Percentiles rank a stretch among this genome's conserved stretches.
phyloP scores from a whole-genome alignment of 2,329 filamentous ascomycete species.

The Penicillium sp. region DNA sequence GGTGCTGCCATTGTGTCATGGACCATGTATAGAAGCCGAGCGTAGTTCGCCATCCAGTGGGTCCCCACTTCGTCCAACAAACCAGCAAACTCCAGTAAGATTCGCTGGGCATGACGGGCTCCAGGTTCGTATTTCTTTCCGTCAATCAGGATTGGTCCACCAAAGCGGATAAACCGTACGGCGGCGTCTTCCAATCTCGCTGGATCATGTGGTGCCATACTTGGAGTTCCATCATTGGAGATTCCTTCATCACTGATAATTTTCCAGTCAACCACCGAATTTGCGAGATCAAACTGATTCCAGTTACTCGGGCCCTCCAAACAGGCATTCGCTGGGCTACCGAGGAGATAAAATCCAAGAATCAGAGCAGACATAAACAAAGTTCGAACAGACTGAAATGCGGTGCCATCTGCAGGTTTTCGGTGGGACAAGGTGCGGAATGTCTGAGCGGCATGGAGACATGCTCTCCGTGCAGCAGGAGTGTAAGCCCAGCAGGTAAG shows the following conservation, averaged over 20 bases:
- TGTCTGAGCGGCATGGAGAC: slow-evolving; percentile 8
- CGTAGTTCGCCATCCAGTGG: slow-evolving; percentile 13
- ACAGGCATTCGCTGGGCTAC: background rate
- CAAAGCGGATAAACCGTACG: slow-evolving; percentile 4
- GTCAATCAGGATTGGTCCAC: slow-evolving; percentile 7
- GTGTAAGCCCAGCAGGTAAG: background rate
- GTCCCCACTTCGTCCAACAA: slow-evolving; percentile 11
- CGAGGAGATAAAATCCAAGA: slow-evolving; percentile 6
- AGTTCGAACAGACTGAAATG: slow-evolving; percentile 12
- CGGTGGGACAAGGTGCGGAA: slow-evolving; percentile 8
- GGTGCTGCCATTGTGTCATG: slow-evolving; percentile 7
- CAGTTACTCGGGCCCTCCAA: background rate
- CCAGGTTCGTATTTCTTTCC: slow-evolving; percentile 3
- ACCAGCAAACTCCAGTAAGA: slow-evolving; percentile 9
- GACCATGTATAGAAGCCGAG: slow-evolving; percentile 8
- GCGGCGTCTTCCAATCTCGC: background rate
- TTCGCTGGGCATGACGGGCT: slow-evolving; percentile 7
- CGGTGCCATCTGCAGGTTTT: slow-evolving; percentile 13
- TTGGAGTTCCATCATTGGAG: background rate
- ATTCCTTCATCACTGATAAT: slow-evolving; percentile 3
- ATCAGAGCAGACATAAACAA: slow-evolving; percentile 11
- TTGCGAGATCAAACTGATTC: background rate
- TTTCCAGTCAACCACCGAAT: slow-evolving; percentile 6
- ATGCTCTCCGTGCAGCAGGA: slow-evolving; percentile 6
- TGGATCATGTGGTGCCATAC: background rate